Conservation (phyloP, 1,284 basidiomycete species). For the Moesziomyces aphidis region DNA sequence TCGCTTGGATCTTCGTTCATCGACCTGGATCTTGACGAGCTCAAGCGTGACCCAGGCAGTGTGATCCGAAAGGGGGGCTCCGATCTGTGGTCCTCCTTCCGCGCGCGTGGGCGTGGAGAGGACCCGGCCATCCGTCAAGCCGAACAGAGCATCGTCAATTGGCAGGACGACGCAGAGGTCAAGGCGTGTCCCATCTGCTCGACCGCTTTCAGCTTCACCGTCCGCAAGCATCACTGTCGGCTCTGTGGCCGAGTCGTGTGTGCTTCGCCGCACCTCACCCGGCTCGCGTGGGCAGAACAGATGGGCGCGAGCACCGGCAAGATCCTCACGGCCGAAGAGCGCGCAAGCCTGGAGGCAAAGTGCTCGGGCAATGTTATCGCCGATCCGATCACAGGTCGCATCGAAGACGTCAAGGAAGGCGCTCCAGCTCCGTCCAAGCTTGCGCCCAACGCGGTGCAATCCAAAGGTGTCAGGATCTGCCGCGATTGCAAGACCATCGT, state of each 20-base stretch:
- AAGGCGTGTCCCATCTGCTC: slow-evolving; percentile 88
- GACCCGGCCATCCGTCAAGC: slow-evolving; percentile 47
- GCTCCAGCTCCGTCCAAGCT: slow-evolving; percentile 13
- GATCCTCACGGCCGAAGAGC: slow-evolving; percentile 16
- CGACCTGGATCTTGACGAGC: slow-evolving; percentile 46
- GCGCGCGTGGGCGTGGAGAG: slow-evolving; percentile 41
- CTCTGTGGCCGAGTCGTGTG: slow-evolving; percentile 93
- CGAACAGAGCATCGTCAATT: slow-evolving; percentile 93
- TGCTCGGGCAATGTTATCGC: slow-evolving; percentile 56
- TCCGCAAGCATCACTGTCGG: slow-evolving; percentile 95
- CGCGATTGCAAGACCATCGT: slow-evolving; percentile 81
- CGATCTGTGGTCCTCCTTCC: slow-evolving; percentile 46
- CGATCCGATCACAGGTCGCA: slow-evolving; percentile 39
- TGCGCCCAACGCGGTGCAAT: slow-evolving; percentile 7
- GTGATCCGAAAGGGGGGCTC: slow-evolving; percentile 34
- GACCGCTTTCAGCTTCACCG: slow-evolving; percentile 86
- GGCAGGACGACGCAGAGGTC: slow-evolving; percentile 85
- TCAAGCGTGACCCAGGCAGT: slow-evolving; percentile 37
- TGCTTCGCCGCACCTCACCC: slow-evolving; percentile 78
- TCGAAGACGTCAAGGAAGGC: slow-evolving; percentile 48
- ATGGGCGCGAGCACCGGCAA: slow-evolving; percentile 36
- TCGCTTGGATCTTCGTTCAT: slow-evolving; percentile 20
- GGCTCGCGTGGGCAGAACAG: slow-evolving; percentile 34
- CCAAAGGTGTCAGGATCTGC: slow-evolving; percentile 75
- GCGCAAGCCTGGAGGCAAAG: slow-evolving; percentile 25